A percentile compares a stretch with the other conserved stretches of the same genome.
Evolutionary conservation across 768 basidiomycete species (phyloP).

Genomic region (Rickenella mellea): DNA sequence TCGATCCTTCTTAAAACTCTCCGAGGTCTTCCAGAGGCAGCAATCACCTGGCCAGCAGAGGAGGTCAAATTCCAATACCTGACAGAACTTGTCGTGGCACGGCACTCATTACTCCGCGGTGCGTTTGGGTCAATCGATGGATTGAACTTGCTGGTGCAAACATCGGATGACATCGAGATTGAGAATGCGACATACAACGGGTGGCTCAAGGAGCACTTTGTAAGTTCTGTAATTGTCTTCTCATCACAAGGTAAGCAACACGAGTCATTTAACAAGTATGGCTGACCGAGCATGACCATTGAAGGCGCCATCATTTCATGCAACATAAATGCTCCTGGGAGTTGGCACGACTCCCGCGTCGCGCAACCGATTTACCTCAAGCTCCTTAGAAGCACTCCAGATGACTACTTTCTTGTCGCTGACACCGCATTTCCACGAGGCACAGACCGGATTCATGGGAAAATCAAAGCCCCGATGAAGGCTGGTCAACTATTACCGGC

Average conservation of each 20-base stretch:
- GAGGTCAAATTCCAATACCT: conserved; percentile 19
- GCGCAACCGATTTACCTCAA: conserved; percentile 29
- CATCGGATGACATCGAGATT: conserved; percentile 26
- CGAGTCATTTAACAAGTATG: no score
- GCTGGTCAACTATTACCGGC: conserved; percentile 13
- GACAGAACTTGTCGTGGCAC: conserved; percentile 17
- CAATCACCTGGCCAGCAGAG: conserved; percentile 17
- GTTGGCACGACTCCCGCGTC: conserved; percentile 39
- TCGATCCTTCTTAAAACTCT: conserved; percentile 22
- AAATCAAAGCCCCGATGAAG: conserved; percentile 31
- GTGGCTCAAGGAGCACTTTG: conserved; percentile 30
- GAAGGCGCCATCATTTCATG: conserved; percentile 28
- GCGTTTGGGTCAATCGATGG: conserved; percentile 35
- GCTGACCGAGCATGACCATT: no score
- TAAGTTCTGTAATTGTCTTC: conserved; percentile 30
- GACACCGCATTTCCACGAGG: conserved; percentile 39
- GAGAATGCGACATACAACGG: conserved; percentile 40
- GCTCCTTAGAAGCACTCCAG: conserved; percentile 23
- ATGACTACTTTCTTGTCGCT: conserved; percentile 31
- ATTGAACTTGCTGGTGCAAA: conserved; percentile 25
- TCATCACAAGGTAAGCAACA: conserved; percentile 18
- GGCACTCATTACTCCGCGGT: conserved; percentile 22
- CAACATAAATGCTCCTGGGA: conserved; percentile 31
- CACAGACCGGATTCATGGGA: conserved; percentile 18
- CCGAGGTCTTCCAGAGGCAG: conserved; percentile 16